phyloP scores from a whole-genome alignment of 495 filamentous ascomycete species.

The Hypoxylon perforatum region DNA sequence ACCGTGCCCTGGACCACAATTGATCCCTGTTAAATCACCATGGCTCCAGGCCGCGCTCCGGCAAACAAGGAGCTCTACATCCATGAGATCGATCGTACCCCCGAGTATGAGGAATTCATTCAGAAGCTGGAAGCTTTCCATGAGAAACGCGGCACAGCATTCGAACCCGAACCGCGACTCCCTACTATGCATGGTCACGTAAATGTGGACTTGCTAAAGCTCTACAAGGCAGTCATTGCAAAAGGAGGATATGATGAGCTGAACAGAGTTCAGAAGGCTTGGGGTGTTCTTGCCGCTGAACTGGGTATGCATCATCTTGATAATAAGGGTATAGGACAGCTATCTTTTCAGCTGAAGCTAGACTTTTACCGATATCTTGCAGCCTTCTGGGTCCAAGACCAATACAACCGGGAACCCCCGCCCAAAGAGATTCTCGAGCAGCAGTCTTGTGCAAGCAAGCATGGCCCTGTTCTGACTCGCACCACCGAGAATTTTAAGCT shows the following conservation, averaged over 20 bases:
- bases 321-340: conserved; percentile 72
- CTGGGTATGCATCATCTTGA: conserved; percentile 67
- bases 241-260: conserved; percentile 85
- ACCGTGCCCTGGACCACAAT: background rate
- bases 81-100: conserved; percentile 60
- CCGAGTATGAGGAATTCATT: conserved; percentile 78
- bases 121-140: conserved; percentile 72
- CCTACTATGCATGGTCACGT: conserved; percentile 63
- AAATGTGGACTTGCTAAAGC: conserved; percentile 74
- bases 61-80: conserved; percentile 41
- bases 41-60: conserved; percentile 42
- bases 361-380: conserved; percentile 86
- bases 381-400: conserved; percentile 80
- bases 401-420: conserved; percentile 78
- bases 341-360: conserved; percentile 81
- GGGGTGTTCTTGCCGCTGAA: conserved; percentile 76
- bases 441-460: conserved; percentile 61
- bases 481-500: conserved; percentile 76
- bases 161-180: conserved; percentile 79
- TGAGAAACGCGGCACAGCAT: conserved; percentile 74
- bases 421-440: conserved; percentile 85
- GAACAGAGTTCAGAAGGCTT: conserved; percentile 80
- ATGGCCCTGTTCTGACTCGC: conserved; percentile 77
- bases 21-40: conserved; percentile 9
- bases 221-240: conserved; percentile 75